Base-by-base conservation (phyloP, 129 eudicot genomes). In the Chrysanthemum makinoi region DNA sequence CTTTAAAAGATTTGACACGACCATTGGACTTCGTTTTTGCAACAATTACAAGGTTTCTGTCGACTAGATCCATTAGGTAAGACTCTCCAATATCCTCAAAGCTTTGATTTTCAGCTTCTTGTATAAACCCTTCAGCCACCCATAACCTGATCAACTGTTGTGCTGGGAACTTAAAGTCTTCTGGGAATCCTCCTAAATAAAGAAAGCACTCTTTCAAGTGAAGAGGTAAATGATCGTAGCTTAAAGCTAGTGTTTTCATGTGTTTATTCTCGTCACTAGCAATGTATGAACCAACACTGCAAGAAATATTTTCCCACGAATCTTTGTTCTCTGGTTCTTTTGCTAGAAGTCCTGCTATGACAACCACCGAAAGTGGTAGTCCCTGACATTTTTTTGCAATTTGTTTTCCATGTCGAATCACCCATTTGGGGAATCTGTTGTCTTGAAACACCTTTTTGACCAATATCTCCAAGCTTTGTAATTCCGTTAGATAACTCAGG, bases 311-410 rank as follows among this genome's bases (percentile, higher is more conserved):
- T 11, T 30, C 9, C 83, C 83, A 82, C 14, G 13, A n/a, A 11
- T 64, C 28, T 35, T 4, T 11, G 3, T 13, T 71, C 11, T 2
- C 10, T 24, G 55, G 4, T 47, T 18, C 52, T 12, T 66, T 69
- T 54, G 72, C 67, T 24, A 81, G 68, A 61, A 77, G 20, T 50
- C 82, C 82, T 15, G 86, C 80, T 6, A 82, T 58, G 15, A 78
- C 60, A 48, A 73, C 77, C 69, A 82, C 28, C 0, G 80, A 30
- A 48, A 78, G 86, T n/a, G 86, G 86, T 15, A 77, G 50, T n/a
- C 86, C 86, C 0, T 77, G 53, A 43, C 86, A 82, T 12, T 55
- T 55, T 30, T 51, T 28, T 46, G 71, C 75, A 17, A 82, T 82
- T 44, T 44, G 7, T 55, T 13, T 73, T 72, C 78, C 78, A 10